phyloP scores from a whole-genome alignment of 306 rosid species.

The Cucurbita ficifolia region DNA sequence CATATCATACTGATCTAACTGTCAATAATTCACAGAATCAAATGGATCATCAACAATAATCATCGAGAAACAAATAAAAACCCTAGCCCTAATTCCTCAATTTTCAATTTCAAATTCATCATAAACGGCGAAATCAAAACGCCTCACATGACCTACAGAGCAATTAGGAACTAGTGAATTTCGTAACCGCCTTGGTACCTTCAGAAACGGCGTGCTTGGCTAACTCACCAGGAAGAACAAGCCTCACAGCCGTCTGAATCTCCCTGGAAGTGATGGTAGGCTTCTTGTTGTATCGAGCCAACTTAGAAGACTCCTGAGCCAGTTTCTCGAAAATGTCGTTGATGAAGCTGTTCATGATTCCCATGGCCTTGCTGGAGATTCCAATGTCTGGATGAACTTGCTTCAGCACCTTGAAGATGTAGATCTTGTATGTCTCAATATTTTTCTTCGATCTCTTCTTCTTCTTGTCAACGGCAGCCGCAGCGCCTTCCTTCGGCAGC shows the following conservation, averaged over 20 bases:
- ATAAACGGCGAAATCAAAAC: not conserved
- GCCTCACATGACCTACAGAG: not conserved
- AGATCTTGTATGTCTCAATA: slow-evolving; percentile 16
- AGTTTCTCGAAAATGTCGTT: slow-evolving; percentile 8
- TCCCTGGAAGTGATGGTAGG: slow-evolving; percentile 13
- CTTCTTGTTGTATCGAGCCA: slow-evolving; percentile 14
- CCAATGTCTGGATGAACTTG: slow-evolving; percentile 14
- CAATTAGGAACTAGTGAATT: not conserved
- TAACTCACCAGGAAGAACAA: slow-evolving; percentile 10
- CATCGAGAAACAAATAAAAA: not conserved
- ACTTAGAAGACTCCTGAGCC: slow-evolving; percentile 4
- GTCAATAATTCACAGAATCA: not conserved
- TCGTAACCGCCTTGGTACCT: slow-evolving; percentile 9
- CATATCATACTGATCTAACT: not conserved
- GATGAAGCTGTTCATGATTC: slow-evolving; percentile 11
- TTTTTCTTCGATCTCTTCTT: slow-evolving; percentile 15
- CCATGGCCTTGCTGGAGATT: slow-evolving; percentile 14
- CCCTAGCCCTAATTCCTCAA: not conserved
- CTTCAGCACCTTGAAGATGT: slow-evolving; percentile 17
- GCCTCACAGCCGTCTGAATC: slow-evolving; percentile 7
- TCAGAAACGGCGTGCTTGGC: slow-evolving; percentile 11
- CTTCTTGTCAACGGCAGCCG: slow-evolving; percentile 16
- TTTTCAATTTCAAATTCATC: not conserved
- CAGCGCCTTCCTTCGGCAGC: slow-evolving; percentile 14
- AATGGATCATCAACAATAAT: not conserved